phyloP scores from a whole-genome alignment of 352 stramenopile genomes.

The Globisporangium perplexum region DNA sequence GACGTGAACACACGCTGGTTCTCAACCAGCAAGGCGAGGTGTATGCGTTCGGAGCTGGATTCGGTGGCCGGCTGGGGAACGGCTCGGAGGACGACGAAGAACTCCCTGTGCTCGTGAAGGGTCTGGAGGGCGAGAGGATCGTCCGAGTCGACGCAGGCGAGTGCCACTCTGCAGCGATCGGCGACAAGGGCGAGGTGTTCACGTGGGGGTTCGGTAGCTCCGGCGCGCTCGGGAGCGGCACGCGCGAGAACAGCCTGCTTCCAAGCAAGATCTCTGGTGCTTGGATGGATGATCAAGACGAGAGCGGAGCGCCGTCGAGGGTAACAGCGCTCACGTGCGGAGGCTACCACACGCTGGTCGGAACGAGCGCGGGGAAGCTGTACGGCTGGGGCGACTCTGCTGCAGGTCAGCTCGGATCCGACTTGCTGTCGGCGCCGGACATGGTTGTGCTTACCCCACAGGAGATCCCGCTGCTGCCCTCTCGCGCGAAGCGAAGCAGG shows the following conservation, averaged over 20 bases:
- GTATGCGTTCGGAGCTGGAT: constrained; percentile 72
- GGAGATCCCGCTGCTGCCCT: constrained; percentile 29
- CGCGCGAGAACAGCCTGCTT: constrained; percentile 45
- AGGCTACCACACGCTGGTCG: constrained; percentile 68
- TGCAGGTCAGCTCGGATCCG: constrained; percentile 57
- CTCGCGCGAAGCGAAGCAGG: constrained; percentile 4
- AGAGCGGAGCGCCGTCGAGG: constrained; percentile 3
- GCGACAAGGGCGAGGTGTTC: constrained; percentile 56
- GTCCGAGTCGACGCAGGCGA: constrained; percentile 63
- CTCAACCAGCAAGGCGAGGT: constrained; percentile 47
- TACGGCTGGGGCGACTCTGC: constrained; percentile 79
- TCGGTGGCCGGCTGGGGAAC: constrained; percentile 70
- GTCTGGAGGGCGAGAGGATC: constrained; percentile 33
- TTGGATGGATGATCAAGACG: constrained; percentile 16
- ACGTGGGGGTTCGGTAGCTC: constrained; percentile 86
- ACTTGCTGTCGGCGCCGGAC: constrained; percentile 34
- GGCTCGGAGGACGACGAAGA: constrained; percentile 58
- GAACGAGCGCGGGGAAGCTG: constrained; percentile 37
- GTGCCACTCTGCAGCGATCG: constrained; percentile 75
- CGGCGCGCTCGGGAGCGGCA: constrained; percentile 63
- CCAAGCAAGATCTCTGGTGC: constrained; percentile 33
- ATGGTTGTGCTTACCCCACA: constrained; percentile 51
- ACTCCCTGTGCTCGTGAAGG: constrained; percentile 29
- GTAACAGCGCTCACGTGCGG: constrained; percentile 54
- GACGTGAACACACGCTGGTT: constrained; percentile 75